Percentiles rank a stretch among this genome's conserved stretches.
phyloP scores from a whole-genome alignment of 2,329 filamentous ascomycete genomes.

The Trichoderma gracile region DNA sequence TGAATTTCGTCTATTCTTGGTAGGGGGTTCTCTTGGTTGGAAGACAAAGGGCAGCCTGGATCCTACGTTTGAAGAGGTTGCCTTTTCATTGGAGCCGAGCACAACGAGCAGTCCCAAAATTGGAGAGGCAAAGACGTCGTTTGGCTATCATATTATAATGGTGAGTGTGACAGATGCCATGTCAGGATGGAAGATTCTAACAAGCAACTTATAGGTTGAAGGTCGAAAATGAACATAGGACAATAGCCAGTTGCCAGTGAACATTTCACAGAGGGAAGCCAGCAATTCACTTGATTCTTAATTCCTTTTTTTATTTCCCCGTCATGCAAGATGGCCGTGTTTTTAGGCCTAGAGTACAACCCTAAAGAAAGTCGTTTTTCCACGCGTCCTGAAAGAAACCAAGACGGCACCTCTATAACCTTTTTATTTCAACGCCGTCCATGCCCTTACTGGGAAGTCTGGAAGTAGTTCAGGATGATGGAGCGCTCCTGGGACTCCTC shows the following conservation, averaged over 20 bases:
- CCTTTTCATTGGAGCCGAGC: slow-evolving; percentile 67
- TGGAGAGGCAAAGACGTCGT: slow-evolving; percentile 70
- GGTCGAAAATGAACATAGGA: slow-evolving; percentile 18
- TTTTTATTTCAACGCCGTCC: slow-evolving; percentile 41
- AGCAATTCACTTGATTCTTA: slow-evolving; percentile 12
- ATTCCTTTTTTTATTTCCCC: slow-evolving; percentile 43
- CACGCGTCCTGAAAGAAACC: slow-evolving; percentile 36
- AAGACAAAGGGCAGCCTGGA: slow-evolving; percentile 68
- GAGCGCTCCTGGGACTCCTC: slow-evolving; percentile 99
- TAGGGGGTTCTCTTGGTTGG: slow-evolving; percentile 72
- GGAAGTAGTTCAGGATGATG: slow-evolving; percentile 99
- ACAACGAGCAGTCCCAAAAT: slow-evolving; percentile 64
- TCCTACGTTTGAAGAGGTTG: slow-evolving; percentile 69
- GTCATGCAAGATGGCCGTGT: slow-evolving; percentile 41
- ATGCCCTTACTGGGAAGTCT: slow-evolving; percentile 70
- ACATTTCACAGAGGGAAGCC: background rate
- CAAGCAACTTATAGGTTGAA: slow-evolving; percentile 17
- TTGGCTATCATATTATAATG: slow-evolving; percentile 82
- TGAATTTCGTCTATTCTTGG: background rate
- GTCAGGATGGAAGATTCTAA: background rate
- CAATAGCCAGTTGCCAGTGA: background rate
- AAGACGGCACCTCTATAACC: slow-evolving; percentile 44
- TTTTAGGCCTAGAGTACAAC: slow-evolving; percentile 47
- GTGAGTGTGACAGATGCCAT: slow-evolving; percentile 45
- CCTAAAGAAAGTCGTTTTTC: slow-evolving; percentile 35